These are phyloP conservation scores for Sedum album DNA, from an alignment of 164 flowering plant genomes.

Conservation along the genomic window DNA sequence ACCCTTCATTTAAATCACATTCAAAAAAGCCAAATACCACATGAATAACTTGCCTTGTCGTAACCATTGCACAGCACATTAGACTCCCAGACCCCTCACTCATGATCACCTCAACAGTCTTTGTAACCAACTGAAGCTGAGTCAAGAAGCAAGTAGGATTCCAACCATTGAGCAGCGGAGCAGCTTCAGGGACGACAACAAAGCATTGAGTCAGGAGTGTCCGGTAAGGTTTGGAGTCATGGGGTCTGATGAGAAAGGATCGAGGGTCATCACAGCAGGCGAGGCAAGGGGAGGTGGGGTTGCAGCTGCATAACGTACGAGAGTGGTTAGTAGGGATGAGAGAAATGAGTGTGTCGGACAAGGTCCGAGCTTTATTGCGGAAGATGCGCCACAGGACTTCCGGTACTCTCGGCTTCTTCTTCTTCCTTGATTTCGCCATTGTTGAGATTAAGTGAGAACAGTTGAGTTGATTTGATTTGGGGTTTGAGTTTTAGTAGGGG, in stretches of 20 bases:
- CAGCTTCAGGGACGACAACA: slow-evolving; percentile 33
- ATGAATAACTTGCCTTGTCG: slow-evolving; percentile 47
- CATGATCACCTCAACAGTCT: slow-evolving; percentile 36
- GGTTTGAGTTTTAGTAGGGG: background rate
- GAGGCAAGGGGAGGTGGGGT: slow-evolving; percentile 34
- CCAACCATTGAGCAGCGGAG: slow-evolving; percentile 24
- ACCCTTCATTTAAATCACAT: background rate
- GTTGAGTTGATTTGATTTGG: too few relatives aligned
- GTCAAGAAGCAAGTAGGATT: slow-evolving; percentile 25
- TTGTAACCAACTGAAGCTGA: slow-evolving; percentile 52
- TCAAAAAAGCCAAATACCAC: background rate
- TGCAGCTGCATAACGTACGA: slow-evolving; percentile 9
- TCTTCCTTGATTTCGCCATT: slow-evolving; percentile 9
- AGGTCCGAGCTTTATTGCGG: slow-evolving; percentile 29
- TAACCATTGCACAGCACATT: slow-evolving; percentile 48
- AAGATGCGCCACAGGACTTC: slow-evolving; percentile 43
- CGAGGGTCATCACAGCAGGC: slow-evolving; percentile 14
- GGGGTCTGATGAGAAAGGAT: slow-evolving; percentile 30
- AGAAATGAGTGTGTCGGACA: slow-evolving; percentile 31
- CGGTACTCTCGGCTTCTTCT: slow-evolving; percentile 27
- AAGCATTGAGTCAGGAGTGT: slow-evolving; percentile 34
- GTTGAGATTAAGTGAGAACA: background rate
- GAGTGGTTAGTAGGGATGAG: slow-evolving; percentile 22
- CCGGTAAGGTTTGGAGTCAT: slow-evolving; percentile 41
- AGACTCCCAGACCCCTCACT: slow-evolving; percentile 11